Conservation (phyloP, 192 early-diverging fungal species). For the Backusella parvicylindrica region DNA sequence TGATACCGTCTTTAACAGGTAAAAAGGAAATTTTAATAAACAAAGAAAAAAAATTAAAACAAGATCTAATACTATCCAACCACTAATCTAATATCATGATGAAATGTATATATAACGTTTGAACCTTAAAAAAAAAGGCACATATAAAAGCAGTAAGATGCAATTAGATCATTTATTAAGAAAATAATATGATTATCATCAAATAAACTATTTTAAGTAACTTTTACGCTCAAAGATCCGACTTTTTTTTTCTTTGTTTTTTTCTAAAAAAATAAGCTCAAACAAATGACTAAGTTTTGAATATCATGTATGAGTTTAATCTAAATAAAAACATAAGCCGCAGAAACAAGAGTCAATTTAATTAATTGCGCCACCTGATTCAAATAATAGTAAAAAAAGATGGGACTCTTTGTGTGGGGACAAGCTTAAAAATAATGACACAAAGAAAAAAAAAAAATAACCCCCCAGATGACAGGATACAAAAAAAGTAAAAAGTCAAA, state of each 20-base stretch:
- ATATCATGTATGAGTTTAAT: not conserved
- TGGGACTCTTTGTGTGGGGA: not conserved
- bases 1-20: not conserved
- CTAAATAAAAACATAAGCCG: not conserved
- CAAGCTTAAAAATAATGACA: not conserved
- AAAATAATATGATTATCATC: not conserved
- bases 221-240: not conserved
- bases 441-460: not conserved
- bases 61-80: not conserved
- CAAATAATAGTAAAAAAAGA: not conserved
- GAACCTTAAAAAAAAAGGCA: not conserved
- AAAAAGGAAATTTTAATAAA: constrained; percentile 2
- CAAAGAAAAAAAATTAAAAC: not conserved
- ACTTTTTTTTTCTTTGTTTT: not conserved
- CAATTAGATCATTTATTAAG: not conserved
- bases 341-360: not conserved
- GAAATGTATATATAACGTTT: not conserved
- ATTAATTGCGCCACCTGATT: not conserved
- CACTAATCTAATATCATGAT: not conserved
- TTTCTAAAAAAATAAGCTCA: not conserved
- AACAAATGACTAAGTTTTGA: not conserved
- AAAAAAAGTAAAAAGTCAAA: constrained; percentile 2
- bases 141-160: not conserved
- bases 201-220: not conserved
- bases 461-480: not conserved